A percentile compares a stretch with the other conserved stretches of the same genome.
phyloP scores from a whole-genome alignment of 768 basidiomycete genomes.

The Lactarius sanguifluus region DNA sequence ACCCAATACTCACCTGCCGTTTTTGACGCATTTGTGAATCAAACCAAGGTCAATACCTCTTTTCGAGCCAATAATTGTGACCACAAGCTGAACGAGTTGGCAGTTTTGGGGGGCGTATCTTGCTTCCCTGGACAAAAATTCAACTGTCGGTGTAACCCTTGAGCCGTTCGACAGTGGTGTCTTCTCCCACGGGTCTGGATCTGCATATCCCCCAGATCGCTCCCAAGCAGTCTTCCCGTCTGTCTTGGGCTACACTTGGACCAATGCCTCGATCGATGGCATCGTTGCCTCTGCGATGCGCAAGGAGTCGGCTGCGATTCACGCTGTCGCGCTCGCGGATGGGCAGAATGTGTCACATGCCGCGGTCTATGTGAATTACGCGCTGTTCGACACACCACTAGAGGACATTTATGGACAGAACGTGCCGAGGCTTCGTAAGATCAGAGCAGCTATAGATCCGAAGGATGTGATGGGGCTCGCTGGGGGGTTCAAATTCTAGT shows the following conservation, averaged over 20 bases:
- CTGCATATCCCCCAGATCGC: constrained; percentile 25
- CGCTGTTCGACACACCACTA: constrained; percentile 22
- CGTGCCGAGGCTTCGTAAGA: constrained; percentile 16
- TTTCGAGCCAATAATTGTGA: background rate
- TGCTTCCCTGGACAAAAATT: constrained; percentile 1
- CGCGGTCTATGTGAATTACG: constrained; percentile 28
- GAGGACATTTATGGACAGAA: constrained; percentile 29
- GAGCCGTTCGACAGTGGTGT: constrained; percentile 14
- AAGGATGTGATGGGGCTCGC: constrained; percentile 31
- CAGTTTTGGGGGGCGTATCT: constrained; percentile 17
- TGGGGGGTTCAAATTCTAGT: constrained; percentile 30
- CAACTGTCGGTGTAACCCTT: background rate
- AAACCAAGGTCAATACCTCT: background rate
- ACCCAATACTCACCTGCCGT: constrained; percentile 6
- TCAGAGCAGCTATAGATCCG: constrained; percentile 25
- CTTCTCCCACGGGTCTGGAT: constrained; percentile 19
- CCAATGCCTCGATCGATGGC: constrained; percentile 38
- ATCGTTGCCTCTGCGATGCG: constrained; percentile 42
- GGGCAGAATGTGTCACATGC: constrained; percentile 26
- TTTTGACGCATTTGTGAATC: constrained; percentile 7
- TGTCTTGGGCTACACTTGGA: background rate
- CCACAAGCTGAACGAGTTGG: background rate
- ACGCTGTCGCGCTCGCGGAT: constrained; percentile 25
- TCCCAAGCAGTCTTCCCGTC: constrained; percentile 17
- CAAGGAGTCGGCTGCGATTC: background rate